A percentile compares a stretch with the other conserved stretches of the same genome.
Conservation (phyloP, 2,329 filamentous ascomycete species). For the Colletotrichum echinochloae region DNA sequence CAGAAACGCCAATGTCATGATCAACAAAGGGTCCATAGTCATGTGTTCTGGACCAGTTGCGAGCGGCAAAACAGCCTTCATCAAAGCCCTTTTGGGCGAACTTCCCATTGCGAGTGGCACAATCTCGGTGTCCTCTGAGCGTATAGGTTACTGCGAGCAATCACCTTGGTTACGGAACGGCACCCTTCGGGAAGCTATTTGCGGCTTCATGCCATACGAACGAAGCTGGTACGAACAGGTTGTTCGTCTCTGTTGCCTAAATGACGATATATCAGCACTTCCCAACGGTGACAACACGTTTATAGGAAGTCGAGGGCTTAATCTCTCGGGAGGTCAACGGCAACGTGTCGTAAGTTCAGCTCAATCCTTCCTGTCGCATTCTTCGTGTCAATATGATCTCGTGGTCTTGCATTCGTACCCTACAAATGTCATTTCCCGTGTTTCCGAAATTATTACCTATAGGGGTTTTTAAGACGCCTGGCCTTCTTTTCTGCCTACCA, state of each 20-base stretch:
- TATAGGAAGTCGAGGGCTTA: slow-evolving; percentile 40
- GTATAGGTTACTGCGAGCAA: slow-evolving; percentile 42
- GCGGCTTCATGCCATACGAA: slow-evolving; percentile 42
- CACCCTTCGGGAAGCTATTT: slow-evolving; percentile 42
- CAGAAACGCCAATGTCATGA: neutral
- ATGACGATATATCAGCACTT: slow-evolving; percentile 40
- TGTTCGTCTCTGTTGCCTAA: slow-evolving; percentile 40
- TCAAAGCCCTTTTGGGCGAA: slow-evolving; percentile 44
- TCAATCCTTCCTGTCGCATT: too few species aligned
- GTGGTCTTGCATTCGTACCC: too few species aligned
- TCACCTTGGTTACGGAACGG: slow-evolving; percentile 42
- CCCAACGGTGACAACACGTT: slow-evolving; percentile 37
- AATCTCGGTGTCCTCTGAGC: slow-evolving; percentile 17
- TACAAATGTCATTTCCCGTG: too few species aligned
- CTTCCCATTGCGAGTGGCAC: neutral
- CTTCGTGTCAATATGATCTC: too few species aligned
- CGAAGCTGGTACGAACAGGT: slow-evolving; percentile 49
- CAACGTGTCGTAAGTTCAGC: slow-evolving; percentile 42
- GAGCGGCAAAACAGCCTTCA: slow-evolving; percentile 41
- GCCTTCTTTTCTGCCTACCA: too few species aligned
- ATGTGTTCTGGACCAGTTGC: slow-evolving; percentile 35
- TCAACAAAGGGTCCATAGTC: slow-evolving; percentile 1
- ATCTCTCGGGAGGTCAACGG: slow-evolving; percentile 43
- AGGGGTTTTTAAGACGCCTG: too few species aligned
- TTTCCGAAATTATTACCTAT: too few species aligned